Conservation (phyloP, 306 rosid species). For the Quercus glauca region DNA sequence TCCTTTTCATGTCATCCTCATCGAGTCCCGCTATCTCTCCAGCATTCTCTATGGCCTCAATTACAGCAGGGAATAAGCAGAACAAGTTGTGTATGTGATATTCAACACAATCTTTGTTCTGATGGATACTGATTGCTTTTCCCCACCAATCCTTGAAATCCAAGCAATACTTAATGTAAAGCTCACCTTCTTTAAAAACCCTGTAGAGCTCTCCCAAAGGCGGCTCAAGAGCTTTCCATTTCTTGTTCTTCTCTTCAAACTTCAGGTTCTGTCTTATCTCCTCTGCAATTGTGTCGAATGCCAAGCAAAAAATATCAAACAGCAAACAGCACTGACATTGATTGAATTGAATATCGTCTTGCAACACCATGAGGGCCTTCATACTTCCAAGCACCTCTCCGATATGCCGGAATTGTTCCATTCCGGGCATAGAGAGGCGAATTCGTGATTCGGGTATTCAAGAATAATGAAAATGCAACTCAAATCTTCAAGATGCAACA, state of each 20-base stretch:
- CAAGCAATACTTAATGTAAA: conserved; percentile 63
- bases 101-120: conserved; percentile 65
- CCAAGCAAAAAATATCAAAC: conserved; percentile 54
- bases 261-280: conserved; percentile 71
- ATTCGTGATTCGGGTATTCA: neutral
- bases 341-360: conserved; percentile 74
- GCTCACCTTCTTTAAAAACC: conserved; percentile 79
- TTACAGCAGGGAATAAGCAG: conserved; percentile 65
- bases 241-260: conserved; percentile 64
- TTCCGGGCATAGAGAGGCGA: conserved; percentile 39
- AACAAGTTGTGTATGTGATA: conserved; percentile 79
- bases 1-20: conserved; percentile 68
- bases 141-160: conserved; percentile 80
- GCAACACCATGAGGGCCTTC: conserved; percentile 78
- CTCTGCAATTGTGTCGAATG: conserved; percentile 71
- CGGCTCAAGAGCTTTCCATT: conserved; percentile 84
- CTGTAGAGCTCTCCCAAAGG: conserved; percentile 70
- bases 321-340: conserved; percentile 67
- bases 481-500: conserved; percentile 6
- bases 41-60: conserved; percentile 77
- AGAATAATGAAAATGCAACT: neutral
- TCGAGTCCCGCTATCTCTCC: conserved; percentile 73
- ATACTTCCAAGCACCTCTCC: conserved; percentile 94
- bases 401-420: conserved; percentile 96
- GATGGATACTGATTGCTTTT: conserved; percentile 57